Evolutionary conservation across 1,139 yeast species (phyloP), one percentile per base, ranked within the genome.

Genomic region (Blastobotrys persicus): DNA sequence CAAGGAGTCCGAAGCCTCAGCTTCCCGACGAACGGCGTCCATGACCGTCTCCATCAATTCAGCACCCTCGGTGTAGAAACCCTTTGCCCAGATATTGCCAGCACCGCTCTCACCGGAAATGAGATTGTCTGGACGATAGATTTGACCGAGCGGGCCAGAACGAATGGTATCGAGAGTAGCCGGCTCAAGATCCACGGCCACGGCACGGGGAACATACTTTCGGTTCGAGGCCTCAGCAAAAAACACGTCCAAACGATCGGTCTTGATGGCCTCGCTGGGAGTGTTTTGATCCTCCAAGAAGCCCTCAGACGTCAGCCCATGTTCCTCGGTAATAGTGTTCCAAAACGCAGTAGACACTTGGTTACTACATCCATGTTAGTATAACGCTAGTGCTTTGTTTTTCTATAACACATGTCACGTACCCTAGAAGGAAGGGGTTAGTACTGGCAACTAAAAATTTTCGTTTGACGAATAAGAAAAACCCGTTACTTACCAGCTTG

Each of bases 271-370:
- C 60, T 71, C 76, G 32, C 51, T 40, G 23, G 51, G 49, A 31
- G 47, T 53, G 41, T 50, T 46, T 23, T 42, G 40, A 31, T 45
- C 44, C 13, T 46, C 47, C 13, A 68, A 55, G 41, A 62, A 66
- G 23, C 87, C 87, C 55, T 75, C 72, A 59, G 68, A 67, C 62
- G 80, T 84, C 54, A 81, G 77, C 34, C 83, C 83, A 59, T 81
- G 87, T 63, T 81, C 87, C 54, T 77, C 79, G 62, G 80, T 77
- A 59, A 81, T 81, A 49, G 84, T 80, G 65, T 79, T 81, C 87
- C 87, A 81, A 65, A 81, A 81, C 49, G 85, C 84, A 47, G 84
- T 77, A 59, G 85, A 81, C 55, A 81, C 81, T 70, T 81, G 87
- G 76, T 81, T 81, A 69, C 84, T 82, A 49, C 40, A 37, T 26